Conservation (phyloP, 176 grass and related monocot species). For the Cymbopogon citratus region DNA sequence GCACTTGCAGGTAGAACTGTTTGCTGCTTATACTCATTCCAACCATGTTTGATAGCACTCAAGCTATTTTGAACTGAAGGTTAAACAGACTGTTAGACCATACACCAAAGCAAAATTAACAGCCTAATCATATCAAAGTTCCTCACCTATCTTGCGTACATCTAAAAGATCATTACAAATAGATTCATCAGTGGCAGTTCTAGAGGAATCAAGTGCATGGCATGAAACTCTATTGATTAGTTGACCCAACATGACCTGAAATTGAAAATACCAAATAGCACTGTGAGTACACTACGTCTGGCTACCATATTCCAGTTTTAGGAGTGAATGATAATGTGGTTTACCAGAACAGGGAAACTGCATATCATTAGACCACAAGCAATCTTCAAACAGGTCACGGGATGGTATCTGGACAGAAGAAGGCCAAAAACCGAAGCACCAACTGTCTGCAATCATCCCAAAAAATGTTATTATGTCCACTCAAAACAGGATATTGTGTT, state of each 20-base stretch:
- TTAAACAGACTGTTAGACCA: conserved; percentile 32
- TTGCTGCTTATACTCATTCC: conserved; percentile 91
- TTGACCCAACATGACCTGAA: conserved; percentile 85
- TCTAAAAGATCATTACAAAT: conserved; percentile 54
- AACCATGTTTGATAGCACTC: conserved; percentile 71
- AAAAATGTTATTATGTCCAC: conserved; percentile 24
- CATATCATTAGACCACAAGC: conserved; percentile 72
- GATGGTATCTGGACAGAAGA: conserved; percentile 79
- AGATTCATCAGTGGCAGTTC: conserved; percentile 50
- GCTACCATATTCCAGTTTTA: conserved; percentile 4
- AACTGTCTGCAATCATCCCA: conserved; percentile 49
- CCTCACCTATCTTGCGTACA: conserved; percentile 67
- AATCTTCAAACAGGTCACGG: conserved; percentile 82
- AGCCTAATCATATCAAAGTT: conserved; percentile 6
- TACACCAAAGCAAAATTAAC: conserved; percentile 20
- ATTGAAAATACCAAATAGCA: conserved; percentile 49
- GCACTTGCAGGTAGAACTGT: conserved; percentile 88
- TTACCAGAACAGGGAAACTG: conserved; percentile 88
- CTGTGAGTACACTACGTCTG: conserved; percentile 3
- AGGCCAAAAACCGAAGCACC: conserved; percentile 90
- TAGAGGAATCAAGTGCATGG: conserved; percentile 68
- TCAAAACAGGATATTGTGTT: conserved; percentile 18
- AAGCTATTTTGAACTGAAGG: conserved; percentile 79
- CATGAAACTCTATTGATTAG: conserved; percentile 81
- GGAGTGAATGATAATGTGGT: not conserved